Conservation (phyloP, 2,329 filamentous ascomycete genomes). For the Nemania abortiva region DNA sequence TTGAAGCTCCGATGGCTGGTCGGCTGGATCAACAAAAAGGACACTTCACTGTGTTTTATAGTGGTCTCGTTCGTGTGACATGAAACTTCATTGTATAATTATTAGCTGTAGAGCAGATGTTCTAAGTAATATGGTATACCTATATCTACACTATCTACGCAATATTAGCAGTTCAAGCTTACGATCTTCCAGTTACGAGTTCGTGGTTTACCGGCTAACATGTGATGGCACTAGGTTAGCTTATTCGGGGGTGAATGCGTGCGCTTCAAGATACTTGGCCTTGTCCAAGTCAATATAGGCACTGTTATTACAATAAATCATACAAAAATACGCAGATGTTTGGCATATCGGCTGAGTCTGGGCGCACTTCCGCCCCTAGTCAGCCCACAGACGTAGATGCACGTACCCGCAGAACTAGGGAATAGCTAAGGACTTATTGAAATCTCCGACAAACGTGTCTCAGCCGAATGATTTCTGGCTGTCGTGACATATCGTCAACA, state of each 20-base stretch:
- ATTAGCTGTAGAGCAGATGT: no score
- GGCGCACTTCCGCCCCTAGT: slow-evolving; percentile 1
- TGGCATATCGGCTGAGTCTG: slow-evolving; percentile 20
- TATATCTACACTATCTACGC: no score
- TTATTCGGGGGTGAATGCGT: not conserved
- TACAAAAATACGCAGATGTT: slow-evolving; percentile 6
- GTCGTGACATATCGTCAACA: slow-evolving; percentile 2
- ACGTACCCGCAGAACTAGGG: slow-evolving; percentile 31
- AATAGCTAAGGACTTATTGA: slow-evolving; percentile 23
- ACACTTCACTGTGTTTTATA: slow-evolving; percentile 15
- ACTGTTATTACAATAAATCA: not conserved
- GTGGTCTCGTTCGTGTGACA: not conserved
- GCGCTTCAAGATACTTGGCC: not conserved
- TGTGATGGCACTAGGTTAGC: no score
- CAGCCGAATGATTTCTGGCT: slow-evolving; percentile 19
- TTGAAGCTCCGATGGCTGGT: not conserved
- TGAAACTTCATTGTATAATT: not conserved
- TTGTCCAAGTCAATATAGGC: not conserved
- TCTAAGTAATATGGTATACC: no score
- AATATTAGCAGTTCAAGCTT: no score
- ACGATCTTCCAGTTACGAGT: no score
- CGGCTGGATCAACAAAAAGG: not conserved
- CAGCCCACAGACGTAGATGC: slow-evolving; percentile 21
- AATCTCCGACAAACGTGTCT: slow-evolving; percentile 30
- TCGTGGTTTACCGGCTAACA: no score